phyloP scores from a whole-genome alignment of 129 eudicot species.

The Sambucus nigra region DNA sequence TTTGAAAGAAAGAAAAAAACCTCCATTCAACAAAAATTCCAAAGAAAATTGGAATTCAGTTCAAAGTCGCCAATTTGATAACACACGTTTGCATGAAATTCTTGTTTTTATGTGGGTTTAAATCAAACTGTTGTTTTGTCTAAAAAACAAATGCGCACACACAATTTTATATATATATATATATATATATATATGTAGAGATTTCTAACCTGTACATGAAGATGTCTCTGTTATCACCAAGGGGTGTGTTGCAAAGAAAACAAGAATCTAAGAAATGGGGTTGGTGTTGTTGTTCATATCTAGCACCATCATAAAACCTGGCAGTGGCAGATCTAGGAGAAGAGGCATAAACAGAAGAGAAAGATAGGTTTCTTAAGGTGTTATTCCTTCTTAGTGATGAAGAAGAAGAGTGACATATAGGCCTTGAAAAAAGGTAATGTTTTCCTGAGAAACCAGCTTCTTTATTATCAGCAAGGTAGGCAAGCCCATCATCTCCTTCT shows the following conservation, averaged over 20 bases:
- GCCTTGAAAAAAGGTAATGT: conserved; percentile 23
- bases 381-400: conserved; percentile 25
- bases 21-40: no score
- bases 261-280: conserved; percentile 14
- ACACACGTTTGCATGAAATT: no score
- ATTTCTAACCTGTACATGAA: conserved; percentile 59
- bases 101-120: no score
- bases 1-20: no score
- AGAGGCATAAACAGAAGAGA: conserved; percentile 7
- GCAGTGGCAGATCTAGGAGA: conserved; percentile 38
- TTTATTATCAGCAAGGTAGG: conserved; percentile 20
- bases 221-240: conserved; percentile 42
- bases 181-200: no score
- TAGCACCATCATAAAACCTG: conserved; percentile 27
- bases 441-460: conserved; percentile 23
- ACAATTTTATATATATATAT: no score
- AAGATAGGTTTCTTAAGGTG: conserved; percentile 8
- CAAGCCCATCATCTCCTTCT: conserved; percentile 41
- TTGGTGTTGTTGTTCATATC: conserved; percentile 25
- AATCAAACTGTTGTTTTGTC: no score
- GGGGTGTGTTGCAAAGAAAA: conserved; percentile 32
- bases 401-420: conserved; percentile 13
- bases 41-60: no score
- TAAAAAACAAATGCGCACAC: no score
- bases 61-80: no score